Evolutionary conservation across 805 yeast genomes (phyloP), one percentile per base, ranked within the genome.

Genomic region (Metschnikowia chrysomelidarum): DNA sequence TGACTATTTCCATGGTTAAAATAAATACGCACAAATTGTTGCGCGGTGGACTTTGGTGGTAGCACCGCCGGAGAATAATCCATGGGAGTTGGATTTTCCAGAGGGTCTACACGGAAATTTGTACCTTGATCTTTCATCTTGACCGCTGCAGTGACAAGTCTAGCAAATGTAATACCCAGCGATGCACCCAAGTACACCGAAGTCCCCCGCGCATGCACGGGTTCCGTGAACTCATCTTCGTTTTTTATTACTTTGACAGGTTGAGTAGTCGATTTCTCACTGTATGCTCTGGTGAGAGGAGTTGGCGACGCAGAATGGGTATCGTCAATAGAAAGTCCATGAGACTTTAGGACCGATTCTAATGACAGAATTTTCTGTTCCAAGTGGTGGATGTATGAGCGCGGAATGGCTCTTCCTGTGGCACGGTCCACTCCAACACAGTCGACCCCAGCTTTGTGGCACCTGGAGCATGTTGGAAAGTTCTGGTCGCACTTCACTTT

Each of bases 351-450:
- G 11, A 23, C 3, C 8, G 51, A 48, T 54, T 84, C 86, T 41
- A 87, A 61, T n/a, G 62, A 60, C 7, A 69, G 66, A 2, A 87
- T 66, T 23, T 79, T 63, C 37, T 77, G 80, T 53, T 87, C 96
- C 39, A 87, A 62, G 47, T 80, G 82, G 14, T 77, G 71, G 3
- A 87, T 76, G 51, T 84, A 83, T 2, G 87, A 82, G 24, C 97
- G 64, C 0, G 96, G 94, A 1, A 87, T 77, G 46, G 83, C 87
- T 36, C 95, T 67, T 0, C 95, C 95, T 0, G 96, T 86, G 5
- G 88, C 87, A 0, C 95, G 88, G 54, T 89, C 96, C 3, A 85
- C 59, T 0, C 94, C 87, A 4, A 87, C 78, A 60, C 97, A 88
- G 5, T 83, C 85, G 2, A 66, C 82, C 5, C 77, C 75, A 8